phyloP scores from a whole-genome alignment of 2,329 filamentous ascomycete species.

The Neurospora crassa region DNA sequence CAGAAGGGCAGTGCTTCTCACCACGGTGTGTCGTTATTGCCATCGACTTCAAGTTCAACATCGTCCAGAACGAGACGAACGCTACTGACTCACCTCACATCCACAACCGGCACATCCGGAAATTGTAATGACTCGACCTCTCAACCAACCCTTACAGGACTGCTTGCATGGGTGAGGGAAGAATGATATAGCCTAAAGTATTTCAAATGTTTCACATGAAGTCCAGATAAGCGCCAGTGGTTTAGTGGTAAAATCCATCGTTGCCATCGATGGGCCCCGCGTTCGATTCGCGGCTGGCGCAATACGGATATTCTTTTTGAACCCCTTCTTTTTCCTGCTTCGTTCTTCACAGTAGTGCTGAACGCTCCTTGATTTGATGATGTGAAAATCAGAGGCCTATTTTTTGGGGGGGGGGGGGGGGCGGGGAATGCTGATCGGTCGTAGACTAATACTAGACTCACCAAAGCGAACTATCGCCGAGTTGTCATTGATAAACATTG shows the following conservation, averaged over 20 bases:
- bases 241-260: conserved; percentile 46
- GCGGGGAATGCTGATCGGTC: background rate
- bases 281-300: conserved; percentile 20
- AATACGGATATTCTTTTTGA: background rate
- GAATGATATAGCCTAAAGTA: too few species aligned
- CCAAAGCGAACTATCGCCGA: background rate
- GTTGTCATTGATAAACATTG: background rate
- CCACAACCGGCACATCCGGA: too few species aligned
- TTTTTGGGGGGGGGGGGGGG: background rate
- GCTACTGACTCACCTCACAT: too few species aligned
- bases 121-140: too few species aligned
- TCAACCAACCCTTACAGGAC: too few species aligned
- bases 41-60: too few species aligned
- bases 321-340: background rate
- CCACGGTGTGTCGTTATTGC: too few species aligned
- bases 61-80: too few species aligned
- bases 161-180: too few species aligned
- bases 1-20: background rate
- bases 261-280: conserved; percentile 39
- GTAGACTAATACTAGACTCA: background rate
- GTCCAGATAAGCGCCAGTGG: conserved; percentile 23
- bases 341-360: background rate
- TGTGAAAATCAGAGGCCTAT: background rate
- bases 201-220: too few species aligned
- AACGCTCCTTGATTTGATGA: background rate